Percentiles rank a stretch among this genome's conserved stretches.
Evolutionary conservation across 371 early-diverging fungal species (phyloP).

Genomic region (Synchytrium microbalum): DNA sequence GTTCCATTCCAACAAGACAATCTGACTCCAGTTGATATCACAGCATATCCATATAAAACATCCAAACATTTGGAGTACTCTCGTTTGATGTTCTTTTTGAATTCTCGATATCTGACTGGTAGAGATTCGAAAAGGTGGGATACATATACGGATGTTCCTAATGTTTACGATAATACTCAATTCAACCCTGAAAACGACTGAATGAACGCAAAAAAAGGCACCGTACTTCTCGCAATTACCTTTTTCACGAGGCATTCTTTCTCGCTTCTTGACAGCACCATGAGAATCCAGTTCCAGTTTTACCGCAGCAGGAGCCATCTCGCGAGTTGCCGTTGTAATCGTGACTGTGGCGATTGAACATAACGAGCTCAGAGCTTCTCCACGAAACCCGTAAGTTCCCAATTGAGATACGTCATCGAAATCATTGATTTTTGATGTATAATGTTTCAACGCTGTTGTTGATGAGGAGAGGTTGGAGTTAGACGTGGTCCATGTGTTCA

Average conservation of each 20-base stretch:
- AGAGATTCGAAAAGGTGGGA: conserved; percentile 69
- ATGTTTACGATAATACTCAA: conserved; percentile 11
- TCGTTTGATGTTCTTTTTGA: conserved; percentile 68
- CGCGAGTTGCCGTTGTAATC: conserved; percentile 23
- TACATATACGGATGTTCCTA: conserved; percentile 81
- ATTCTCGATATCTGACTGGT: conserved; percentile 86
- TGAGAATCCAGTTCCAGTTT: conserved; percentile 57
- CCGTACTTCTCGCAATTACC: conserved; percentile 12
- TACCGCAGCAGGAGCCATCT: conserved; percentile 41
- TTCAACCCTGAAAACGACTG: not conserved
- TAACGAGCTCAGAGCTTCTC: conserved; percentile 51
- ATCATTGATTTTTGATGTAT: conserved; percentile 60
- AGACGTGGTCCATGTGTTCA: not conserved
- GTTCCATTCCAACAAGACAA: conserved; percentile 59
- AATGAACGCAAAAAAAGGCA: not conserved
- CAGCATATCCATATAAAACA: conserved; percentile 80
- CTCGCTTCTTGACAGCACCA: conserved; percentile 46
- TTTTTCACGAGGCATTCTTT: conserved; percentile 41
- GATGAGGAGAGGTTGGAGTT: not conserved
- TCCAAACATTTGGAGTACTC: conserved; percentile 73
- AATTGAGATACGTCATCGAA: conserved; percentile 53
- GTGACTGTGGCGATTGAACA: conserved; percentile 31
- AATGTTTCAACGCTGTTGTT: conserved; percentile 25
- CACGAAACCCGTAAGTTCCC: conserved; percentile 63
- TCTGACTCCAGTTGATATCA: conserved; percentile 59